These are phyloP conservation scores for Falciphora oryzae DNA, from an alignment of 2,329 filamentous ascomycete genomes.

Conservation along the genomic window DNA sequence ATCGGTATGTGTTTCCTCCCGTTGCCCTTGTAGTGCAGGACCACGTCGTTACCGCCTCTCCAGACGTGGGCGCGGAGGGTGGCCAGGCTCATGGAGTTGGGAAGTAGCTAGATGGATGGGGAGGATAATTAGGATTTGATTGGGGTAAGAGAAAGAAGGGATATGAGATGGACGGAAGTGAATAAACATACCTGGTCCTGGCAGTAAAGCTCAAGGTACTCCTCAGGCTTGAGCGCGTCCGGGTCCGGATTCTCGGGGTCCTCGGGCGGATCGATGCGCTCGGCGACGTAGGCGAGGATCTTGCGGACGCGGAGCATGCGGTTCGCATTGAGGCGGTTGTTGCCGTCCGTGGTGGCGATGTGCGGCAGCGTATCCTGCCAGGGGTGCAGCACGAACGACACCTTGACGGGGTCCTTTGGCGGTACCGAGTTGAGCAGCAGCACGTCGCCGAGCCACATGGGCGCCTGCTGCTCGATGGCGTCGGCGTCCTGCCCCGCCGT, in stretches of 20 bases:
- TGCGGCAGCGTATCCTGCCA: slow-evolving; percentile 68
- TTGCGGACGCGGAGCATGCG: slow-evolving; percentile 95
- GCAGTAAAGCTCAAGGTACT: slow-evolving; percentile 93
- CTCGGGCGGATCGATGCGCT: slow-evolving; percentile 68
- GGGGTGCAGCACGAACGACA: slow-evolving; percentile 88
- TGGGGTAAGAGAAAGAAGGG: background rate
- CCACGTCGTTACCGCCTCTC: slow-evolving; percentile 90
- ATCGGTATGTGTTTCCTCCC: slow-evolving; percentile 63
- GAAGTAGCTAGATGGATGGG: slow-evolving; percentile 50
- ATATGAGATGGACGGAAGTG: background rate
- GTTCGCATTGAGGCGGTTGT: slow-evolving; percentile 91
- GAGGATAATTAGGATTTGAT: background rate
- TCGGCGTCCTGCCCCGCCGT: slow-evolving; percentile 72
- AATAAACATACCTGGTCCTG: slow-evolving; percentile 69
- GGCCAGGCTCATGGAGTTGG: slow-evolving; percentile 84
- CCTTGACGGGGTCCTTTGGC: slow-evolving; percentile 86
- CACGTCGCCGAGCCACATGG: slow-evolving; percentile 88
- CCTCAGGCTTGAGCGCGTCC: slow-evolving; percentile 69
- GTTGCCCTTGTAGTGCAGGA: slow-evolving; percentile 87
- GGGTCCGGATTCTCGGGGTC: slow-evolving; percentile 21
- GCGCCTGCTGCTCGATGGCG: slow-evolving; percentile 76
- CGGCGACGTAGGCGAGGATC: slow-evolving; percentile 85
- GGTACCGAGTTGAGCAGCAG: slow-evolving; percentile 78
- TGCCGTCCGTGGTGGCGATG: slow-evolving; percentile 70
- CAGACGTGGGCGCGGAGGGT: slow-evolving; percentile 88